A percentile compares a stretch with the other conserved stretches of the same genome.
phyloP scores from a whole-genome alignment of 345 rosid genomes.

The Psidium guajava region DNA sequence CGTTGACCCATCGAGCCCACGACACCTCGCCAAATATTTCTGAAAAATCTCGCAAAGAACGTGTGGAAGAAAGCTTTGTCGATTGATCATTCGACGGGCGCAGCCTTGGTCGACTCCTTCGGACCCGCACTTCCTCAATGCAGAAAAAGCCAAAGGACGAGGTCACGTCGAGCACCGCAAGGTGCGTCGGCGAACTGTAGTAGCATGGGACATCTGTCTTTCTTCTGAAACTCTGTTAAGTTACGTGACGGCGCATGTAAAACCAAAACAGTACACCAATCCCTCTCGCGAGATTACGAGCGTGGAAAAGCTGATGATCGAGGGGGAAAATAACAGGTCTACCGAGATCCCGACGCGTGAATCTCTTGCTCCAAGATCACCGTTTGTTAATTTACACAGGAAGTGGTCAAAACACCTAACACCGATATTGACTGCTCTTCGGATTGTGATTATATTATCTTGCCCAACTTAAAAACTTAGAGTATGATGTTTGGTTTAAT shows the following conservation, averaged over 20 bases:
- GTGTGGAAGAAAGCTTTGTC: too few relatives aligned
- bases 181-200: too few relatives aligned
- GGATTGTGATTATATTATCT: background rate
- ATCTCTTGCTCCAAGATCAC: background rate
- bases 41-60: too few relatives aligned
- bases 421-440: background rate
- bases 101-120: too few relatives aligned
- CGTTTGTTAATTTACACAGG: too few relatives aligned
- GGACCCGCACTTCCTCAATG: background rate
- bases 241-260: background rate
- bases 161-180: background rate
- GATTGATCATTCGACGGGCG: too few relatives aligned
- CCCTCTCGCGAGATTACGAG: background rate
- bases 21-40: too few relatives aligned
- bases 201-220: too few relatives aligned
- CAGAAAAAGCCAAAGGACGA: background rate
- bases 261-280: background rate
- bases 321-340: background rate
- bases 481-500: background rate
- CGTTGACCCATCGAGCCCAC: background rate
- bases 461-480: background rate
- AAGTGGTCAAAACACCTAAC: background rate
- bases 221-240: too few relatives aligned
- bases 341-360: background rate
- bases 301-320: background rate